Evolutionary conservation across 805 yeast genomes (phyloP).

Genomic region (Spathaspora passalidarum): DNA sequence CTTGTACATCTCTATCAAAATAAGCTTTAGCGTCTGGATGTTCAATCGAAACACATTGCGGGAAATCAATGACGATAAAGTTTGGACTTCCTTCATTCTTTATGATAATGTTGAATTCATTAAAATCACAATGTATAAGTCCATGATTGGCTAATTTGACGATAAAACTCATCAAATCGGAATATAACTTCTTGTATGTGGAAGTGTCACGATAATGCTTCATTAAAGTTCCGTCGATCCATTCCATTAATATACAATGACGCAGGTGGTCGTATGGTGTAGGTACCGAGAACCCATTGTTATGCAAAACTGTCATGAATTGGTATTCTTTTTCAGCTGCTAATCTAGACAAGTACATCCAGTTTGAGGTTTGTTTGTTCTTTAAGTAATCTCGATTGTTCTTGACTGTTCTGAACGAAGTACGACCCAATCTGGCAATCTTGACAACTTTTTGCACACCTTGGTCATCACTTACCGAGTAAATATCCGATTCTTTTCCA

Average conservation of each 20-base stretch:
- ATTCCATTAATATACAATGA: constrained; percentile 90
- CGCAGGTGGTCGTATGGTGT: constrained; percentile 84
- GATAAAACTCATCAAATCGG: constrained; percentile 82
- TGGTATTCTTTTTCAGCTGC: constrained; percentile 93
- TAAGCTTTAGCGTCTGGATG: constrained; percentile 86
- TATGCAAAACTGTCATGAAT: constrained; percentile 73
- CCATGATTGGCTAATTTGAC: constrained; percentile 85
- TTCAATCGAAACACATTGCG: constrained; percentile 93
- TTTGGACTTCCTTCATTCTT: constrained; percentile 48
- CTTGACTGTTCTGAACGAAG: constrained; percentile 88
- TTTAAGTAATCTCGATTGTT: constrained; percentile 89
- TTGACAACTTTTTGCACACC: constrained; percentile 74
- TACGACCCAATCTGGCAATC: constrained; percentile 90
- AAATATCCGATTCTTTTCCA: constrained; percentile 96
- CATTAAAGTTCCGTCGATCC: constrained; percentile 89
- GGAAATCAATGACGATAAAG: constrained; percentile 94
- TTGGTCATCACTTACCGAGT: constrained; percentile 66
- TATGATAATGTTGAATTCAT: constrained; percentile 92
- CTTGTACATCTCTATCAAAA: constrained; percentile 90
- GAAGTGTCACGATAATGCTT: constrained; percentile 71
- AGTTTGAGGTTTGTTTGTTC: constrained; percentile 69
- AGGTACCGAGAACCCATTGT: constrained; percentile 83
- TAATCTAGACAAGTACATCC: constrained; percentile 89
- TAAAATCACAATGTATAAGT: constrained; percentile 94
- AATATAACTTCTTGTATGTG: constrained; percentile 69